Evolutionary conservation across 164 flowering plant species (phyloP).

Genomic region (Buxus sempervirens): DNA sequence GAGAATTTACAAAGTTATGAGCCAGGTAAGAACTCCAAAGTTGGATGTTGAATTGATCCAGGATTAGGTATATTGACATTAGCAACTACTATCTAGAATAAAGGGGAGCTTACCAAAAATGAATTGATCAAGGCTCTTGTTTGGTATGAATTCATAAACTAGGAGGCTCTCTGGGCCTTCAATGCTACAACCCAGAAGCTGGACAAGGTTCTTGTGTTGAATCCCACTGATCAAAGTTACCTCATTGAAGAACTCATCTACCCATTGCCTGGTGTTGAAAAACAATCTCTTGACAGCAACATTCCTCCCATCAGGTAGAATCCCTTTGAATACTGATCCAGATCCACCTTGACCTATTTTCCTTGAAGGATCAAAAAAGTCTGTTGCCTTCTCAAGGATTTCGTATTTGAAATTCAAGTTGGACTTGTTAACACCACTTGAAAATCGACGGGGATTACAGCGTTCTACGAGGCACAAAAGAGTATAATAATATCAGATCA

Average conservation of each 20-base stretch:
- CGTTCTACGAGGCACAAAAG: conserved; percentile 28
- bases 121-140: conserved; percentile 58
- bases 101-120: conserved; percentile 43
- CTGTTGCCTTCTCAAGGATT: conserved; percentile 77
- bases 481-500: not conserved
- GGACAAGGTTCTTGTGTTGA: conserved; percentile 65
- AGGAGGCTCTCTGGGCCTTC: conserved; percentile 81
- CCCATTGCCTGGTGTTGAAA: conserved; percentile 72
- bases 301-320: conserved; percentile 40
- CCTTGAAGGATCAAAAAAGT: conserved; percentile 46
- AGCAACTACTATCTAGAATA: not conserved
- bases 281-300: conserved; percentile 65
- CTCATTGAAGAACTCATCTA: conserved; percentile 74
- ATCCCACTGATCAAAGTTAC: conserved; percentile 60
- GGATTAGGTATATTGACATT: not conserved
- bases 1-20: too few species aligned
- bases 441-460: conserved; percentile 30
- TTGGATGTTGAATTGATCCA: not conserved
- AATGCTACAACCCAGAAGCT: conserved; percentile 75
- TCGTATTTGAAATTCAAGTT: conserved; percentile 66
- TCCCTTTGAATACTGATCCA: conserved; percentile 65
- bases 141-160: conserved; percentile 60
- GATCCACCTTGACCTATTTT: conserved; percentile 85
- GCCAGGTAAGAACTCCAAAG: not conserved
- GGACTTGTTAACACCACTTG: conserved; percentile 42